phyloP scores from a whole-genome alignment of 2,329 filamentous ascomycete genomes.

The Neodidymelliopsis sp. region DNA sequence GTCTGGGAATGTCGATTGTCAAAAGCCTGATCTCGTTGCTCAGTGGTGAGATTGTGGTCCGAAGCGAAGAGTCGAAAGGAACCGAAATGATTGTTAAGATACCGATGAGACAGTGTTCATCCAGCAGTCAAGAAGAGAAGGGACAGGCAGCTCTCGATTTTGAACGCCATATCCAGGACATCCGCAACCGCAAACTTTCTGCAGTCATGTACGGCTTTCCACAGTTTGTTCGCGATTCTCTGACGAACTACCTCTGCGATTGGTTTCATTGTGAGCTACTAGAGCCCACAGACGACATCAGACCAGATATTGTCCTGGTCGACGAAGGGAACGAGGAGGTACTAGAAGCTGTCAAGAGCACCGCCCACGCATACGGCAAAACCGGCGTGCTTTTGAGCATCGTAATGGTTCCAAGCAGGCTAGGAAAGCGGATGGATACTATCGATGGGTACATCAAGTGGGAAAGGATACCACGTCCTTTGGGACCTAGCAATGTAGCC shows the following conservation, averaged over 20 bases:
- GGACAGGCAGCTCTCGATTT: background rate
- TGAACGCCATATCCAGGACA: background rate
- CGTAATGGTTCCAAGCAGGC: constrained; percentile 6
- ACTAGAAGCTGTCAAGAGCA: constrained; percentile 4
- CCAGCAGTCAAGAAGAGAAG: background rate
- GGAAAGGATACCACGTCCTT: constrained; percentile 15
- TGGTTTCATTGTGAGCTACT: constrained; percentile 17
- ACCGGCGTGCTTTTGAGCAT: constrained; percentile 21
- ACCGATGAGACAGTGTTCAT: constrained; percentile 1
- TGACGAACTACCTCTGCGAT: constrained; percentile 13
- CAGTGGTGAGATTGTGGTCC: constrained; percentile 26
- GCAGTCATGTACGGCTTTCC: constrained; percentile 19
- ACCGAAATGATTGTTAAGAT: constrained; percentile 10
- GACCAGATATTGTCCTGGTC: constrained; percentile 19
- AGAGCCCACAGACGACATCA: constrained; percentile 7
- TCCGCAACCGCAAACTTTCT: constrained; percentile 7
- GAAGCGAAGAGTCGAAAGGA: constrained; percentile 4
- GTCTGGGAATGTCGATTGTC: constrained; percentile 34
- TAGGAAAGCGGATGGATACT: constrained; percentile 7
- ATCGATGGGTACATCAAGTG: constrained; percentile 18
- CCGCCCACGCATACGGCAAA: constrained; percentile 14
- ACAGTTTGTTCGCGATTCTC: constrained; percentile 2
- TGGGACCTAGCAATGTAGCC: constrained; percentile 13
- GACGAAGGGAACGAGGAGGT: constrained; percentile 22
- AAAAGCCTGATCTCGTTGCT: constrained; percentile 24